Evolutionary conservation across 179 eudicot species (phyloP), one percentile per base, ranked within the genome.

Genomic region (Patellifolia procumbens): DNA sequence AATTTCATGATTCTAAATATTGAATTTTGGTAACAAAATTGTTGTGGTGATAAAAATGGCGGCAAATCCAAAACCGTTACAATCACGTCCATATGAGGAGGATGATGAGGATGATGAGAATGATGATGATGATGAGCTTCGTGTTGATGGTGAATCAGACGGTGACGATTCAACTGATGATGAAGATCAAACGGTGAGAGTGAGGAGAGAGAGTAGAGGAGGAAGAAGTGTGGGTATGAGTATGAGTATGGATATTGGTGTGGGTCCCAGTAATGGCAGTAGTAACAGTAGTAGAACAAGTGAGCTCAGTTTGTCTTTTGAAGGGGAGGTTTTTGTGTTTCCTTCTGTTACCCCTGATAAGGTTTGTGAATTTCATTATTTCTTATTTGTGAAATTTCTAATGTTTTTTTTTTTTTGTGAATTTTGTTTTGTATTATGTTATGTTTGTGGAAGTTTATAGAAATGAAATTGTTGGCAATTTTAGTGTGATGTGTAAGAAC

Each of bases 281-380:
- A 63, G 28, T 35, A 66, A 49, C 24, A 65, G 70, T 13, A 66
- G 70, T 12, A 68, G 73, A 28, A 71, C 82, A 19, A 81, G 79
- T 72, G 84, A 81, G 67, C 84, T 84, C 12, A 75, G 82, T 26
- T 29, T 77, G 77, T 64, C 83, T 7, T 80, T 83, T 53, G 76
- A 80, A 77, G 83, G 83, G 8, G 79, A 74, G 69, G 85, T 82
- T 55, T 82, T 53, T 70, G 81, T 82, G 0, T 82, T 82, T 55
- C 81, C 81, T 28, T 72, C 81, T 26, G 73, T 81, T 20, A 69
- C 81, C 11, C 85, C 81, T 32, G 79, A 82, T 67, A 82, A 82
- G 85, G 85, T 82, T 39, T 32, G 32, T n/a, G 7, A 10, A 43
- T 0, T 76, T 59, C 17, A 48, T 15, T 7, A 48, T 11, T 46